phyloP scores from a whole-genome alignment of 805 yeast genomes.

The Wickerhamiella sorbophila region DNA sequence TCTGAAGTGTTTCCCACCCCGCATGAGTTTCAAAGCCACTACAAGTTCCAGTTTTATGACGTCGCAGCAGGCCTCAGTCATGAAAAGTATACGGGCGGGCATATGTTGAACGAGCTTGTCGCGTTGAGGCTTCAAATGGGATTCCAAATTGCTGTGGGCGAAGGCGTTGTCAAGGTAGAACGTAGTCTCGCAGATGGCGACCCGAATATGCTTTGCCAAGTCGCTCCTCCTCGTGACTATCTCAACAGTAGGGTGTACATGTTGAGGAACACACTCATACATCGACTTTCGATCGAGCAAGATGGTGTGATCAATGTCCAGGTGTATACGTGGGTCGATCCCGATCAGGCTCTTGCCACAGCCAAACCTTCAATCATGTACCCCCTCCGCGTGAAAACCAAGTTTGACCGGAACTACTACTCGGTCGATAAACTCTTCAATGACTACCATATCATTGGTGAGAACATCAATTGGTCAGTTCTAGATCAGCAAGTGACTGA shows the following conservation, averaged over 20 bases:
- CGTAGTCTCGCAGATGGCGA: conserved; percentile 41
- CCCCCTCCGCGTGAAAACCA: conserved; percentile 40
- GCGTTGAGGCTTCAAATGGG: conserved; percentile 72
- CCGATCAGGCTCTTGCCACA: conserved; percentile 9
- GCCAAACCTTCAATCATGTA: conserved; percentile 25
- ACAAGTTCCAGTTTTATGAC: conserved; percentile 71
- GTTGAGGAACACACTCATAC: conserved; percentile 71
- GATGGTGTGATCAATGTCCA: conserved; percentile 68
- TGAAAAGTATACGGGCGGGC: conserved; percentile 37
- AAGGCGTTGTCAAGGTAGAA: conserved; percentile 52
- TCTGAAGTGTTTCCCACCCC: conserved; percentile 63
- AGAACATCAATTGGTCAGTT: conserved; percentile 63
- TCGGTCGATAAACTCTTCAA: conserved; percentile 43
- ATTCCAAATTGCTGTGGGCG: conserved; percentile 77
- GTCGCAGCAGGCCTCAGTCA: conserved; percentile 43
- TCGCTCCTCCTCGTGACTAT: conserved; percentile 36
- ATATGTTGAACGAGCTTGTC: conserved; percentile 73
- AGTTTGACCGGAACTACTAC: conserved; percentile 57
- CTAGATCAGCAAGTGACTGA: conserved; percentile 90
- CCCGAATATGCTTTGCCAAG: conserved; percentile 41
- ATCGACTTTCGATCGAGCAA: conserved; percentile 60
- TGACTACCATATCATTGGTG: conserved; percentile 25
- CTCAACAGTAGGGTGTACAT: conserved; percentile 56
- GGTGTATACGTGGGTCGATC: conserved; percentile 33
- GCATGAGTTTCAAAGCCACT: conserved; percentile 54